Evolutionary conservation across 1,139 yeast species (phyloP).

Genomic region (Protomyces gravidus): DNA sequence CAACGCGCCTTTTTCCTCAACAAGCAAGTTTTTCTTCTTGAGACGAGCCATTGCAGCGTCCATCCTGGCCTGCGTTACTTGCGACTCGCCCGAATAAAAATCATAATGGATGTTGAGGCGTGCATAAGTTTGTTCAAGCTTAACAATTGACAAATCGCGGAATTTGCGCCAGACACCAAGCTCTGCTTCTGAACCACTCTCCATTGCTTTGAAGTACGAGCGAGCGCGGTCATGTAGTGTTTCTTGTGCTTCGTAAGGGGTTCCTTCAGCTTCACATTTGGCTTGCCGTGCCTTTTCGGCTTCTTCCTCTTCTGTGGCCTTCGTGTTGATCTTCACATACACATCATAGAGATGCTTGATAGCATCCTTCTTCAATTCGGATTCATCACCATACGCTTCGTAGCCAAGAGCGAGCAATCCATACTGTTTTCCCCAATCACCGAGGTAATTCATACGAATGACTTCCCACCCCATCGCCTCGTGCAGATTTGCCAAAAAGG

Average conservation of each 20-base stretch:
- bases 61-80: slow-evolving; percentile 74
- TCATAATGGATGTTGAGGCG: slow-evolving; percentile 87
- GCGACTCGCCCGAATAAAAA: slow-evolving; percentile 91
- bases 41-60: slow-evolving; percentile 59
- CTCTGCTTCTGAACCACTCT: slow-evolving; percentile 83
- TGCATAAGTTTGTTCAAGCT: slow-evolving; percentile 80
- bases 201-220: slow-evolving; percentile 84
- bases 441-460: slow-evolving; percentile 82
- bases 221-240: slow-evolving; percentile 55
- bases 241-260: slow-evolving; percentile 29
- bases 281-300: slow-evolving; percentile 26
- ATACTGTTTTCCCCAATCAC: slow-evolving; percentile 99
- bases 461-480: slow-evolving; percentile 91
- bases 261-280: slow-evolving; percentile 25
- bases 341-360: slow-evolving; percentile 93
- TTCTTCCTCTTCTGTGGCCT: slow-evolving; percentile 28
- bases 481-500: slow-evolving; percentile 85
- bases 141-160: slow-evolving; percentile 82
- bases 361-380: slow-evolving; percentile 67
- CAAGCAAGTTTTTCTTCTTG: slow-evolving; percentile 64
- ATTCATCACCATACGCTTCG: slow-evolving; percentile 76
- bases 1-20: slow-evolving; percentile 87
- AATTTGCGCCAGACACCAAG: slow-evolving; percentile 77
- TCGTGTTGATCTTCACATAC: slow-evolving; percentile 80
- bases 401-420: slow-evolving; percentile 83